Evolutionary conservation across 192 early-diverging fungal genomes (phyloP), one percentile per base, ranked within the genome.

Genomic region (Coemansia sp.): DNA sequence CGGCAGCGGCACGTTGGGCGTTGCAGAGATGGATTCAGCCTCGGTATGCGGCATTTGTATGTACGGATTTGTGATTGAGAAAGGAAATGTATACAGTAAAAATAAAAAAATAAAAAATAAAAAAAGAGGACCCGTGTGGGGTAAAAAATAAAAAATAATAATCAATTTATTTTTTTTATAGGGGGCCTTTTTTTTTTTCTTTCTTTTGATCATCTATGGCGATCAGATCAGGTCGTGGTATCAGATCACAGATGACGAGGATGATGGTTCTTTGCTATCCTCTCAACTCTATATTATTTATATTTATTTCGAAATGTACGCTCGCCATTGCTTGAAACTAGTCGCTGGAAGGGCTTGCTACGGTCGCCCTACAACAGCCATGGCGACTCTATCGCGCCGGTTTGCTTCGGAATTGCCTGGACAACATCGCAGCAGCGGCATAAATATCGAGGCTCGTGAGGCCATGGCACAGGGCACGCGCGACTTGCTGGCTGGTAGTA

Each of bases 391-490:
- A n/a, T 48, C 46, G 19, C 46, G 46, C 19, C 46, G 46, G 19
- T 31, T 55, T 27, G 51, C 51, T 27, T 55, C 51, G 10, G 51
- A 55, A 29, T 27, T 55, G 13, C 24, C 51, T 8, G 24, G 24
- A 4, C 51, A 22, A 2, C 22, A 8, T 27, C 9, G 22, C 22
- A 29, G 24, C 24, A 15, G 19, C 1, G 17, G n/a, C 4, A 19
- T 8, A 1, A 20, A 11, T 15, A 11, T 22, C 10, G 40, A 78
- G 61, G 70, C 76, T 11, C 70, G 72, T 40, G 60, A 66, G 19
- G n/a, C 48, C 3, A 65, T 78, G 67, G 42, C 67, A 1, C 67
- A 69, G 4, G 76, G 76, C 17, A 55, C 51, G 9, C 51, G 51
- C 24, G 51, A 55, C 51, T 55, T 55, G 51, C 51, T 55, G 24